Evolutionary conservation across 306 rosid genomes (phyloP).

Genomic region (Prunus armeniaca): DNA sequence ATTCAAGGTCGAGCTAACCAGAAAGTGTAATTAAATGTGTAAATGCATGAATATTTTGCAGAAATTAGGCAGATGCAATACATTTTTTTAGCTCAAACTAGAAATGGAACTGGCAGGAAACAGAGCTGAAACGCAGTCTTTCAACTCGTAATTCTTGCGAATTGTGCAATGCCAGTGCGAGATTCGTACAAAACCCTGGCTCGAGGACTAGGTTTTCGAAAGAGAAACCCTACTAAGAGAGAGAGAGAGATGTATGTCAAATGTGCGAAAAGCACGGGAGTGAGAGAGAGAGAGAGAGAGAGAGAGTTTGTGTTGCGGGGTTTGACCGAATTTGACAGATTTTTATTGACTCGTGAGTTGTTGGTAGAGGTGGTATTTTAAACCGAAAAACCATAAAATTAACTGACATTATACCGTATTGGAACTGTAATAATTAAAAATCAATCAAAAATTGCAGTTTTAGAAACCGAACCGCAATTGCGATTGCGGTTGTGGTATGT

Average conservation of each 20-base stretch:
- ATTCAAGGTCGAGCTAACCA: not conserved
- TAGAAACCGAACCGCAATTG: too few relatives aligned
- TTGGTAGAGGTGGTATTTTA: too few relatives aligned
- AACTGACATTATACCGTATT: too few relatives aligned
- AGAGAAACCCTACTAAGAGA: not conserved
- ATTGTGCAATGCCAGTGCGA: conserved; percentile 14
- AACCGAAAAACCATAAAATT: too few relatives aligned
- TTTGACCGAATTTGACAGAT: not conserved
- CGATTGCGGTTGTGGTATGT: too few relatives aligned
- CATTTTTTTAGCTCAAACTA: conserved; percentile 2
- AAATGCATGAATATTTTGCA: not conserved
- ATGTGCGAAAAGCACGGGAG: conserved; percentile 19
- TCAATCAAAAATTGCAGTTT: too few relatives aligned
- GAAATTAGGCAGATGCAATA: not conserved
- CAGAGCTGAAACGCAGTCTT: not conserved
- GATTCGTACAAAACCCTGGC: conserved; percentile 30
- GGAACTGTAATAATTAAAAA: too few relatives aligned
- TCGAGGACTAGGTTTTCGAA: conserved; percentile 10
- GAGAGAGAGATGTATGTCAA: not conserved
- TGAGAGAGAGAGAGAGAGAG: not conserved
- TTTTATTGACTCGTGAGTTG: not conserved
- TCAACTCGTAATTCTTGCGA: conserved; percentile 6
- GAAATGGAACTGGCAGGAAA: not conserved
- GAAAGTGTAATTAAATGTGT: not conserved
- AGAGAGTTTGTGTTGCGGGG: not conserved